Conservation (phyloP, 2,329 filamentous ascomycete genomes). For the Pseudomassariella vexata region DNA sequence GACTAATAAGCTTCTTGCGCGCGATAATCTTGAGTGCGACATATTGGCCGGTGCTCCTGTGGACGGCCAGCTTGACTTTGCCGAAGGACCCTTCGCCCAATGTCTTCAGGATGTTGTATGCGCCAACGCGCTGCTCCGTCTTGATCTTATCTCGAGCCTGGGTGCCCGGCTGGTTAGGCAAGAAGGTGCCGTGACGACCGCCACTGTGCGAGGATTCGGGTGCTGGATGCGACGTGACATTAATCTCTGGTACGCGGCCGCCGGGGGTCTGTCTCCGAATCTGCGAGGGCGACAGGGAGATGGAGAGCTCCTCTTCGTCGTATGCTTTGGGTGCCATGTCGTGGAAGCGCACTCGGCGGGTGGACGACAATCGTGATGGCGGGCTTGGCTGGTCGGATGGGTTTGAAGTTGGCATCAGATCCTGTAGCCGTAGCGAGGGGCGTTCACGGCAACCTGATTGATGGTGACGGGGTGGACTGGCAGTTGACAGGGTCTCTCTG, state of each 20-base stretch:
- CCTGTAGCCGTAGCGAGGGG: no score
- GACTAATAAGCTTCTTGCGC: conserved; percentile 88
- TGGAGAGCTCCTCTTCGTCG: conserved; percentile 79
- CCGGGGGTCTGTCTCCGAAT: no score
- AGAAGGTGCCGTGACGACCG: conserved; percentile 7
- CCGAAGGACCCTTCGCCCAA: conserved; percentile 96
- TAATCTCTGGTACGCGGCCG: conserved; percentile 30
- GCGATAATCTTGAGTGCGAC: conserved; percentile 98
- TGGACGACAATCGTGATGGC: no score
- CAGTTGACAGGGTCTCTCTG: no score
- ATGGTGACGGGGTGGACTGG: no score
- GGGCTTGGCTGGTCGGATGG: no score
- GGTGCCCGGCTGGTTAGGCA: no score
- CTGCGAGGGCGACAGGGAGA: conserved; percentile 63
- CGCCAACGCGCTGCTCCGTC: conserved; percentile 79
- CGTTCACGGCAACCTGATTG: no score
- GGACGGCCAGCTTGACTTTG: conserved; percentile 95
- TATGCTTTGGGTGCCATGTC: conserved; percentile 52
- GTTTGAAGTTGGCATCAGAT: no score
- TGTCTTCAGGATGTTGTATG: conserved; percentile 86
- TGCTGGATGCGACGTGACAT: conserved; percentile 22
- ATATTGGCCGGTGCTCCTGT: conserved; percentile 87
- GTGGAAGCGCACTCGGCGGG: conserved; percentile 10
- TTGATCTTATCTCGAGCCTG: conserved; percentile 44
- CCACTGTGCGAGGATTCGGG: conserved; percentile 21